phyloP scores from a whole-genome alignment of 352 stramenopile species.

The Phytophthora foliorum region DNA sequence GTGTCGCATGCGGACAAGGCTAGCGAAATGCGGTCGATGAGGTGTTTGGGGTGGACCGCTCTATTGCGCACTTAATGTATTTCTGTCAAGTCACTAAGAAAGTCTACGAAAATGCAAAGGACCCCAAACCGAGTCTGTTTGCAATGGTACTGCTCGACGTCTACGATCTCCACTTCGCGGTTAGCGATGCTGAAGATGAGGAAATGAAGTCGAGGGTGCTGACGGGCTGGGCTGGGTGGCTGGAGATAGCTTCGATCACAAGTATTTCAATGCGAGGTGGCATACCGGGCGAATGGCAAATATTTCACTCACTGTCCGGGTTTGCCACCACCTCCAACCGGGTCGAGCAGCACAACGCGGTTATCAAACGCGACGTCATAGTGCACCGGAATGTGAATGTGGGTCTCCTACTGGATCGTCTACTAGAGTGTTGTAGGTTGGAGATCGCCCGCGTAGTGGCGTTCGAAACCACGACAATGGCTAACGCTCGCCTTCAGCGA shows the following conservation, averaged over 20 bases:
- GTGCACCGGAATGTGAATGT: constrained; percentile 10
- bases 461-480: background rate
- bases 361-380: constrained; percentile 9
- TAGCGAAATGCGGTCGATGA: constrained; percentile 18
- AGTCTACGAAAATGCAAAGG: constrained; percentile 7
- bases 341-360: constrained; percentile 9
- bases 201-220: background rate
- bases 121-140: background rate
- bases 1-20: constrained; percentile 30
- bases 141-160: constrained; percentile 1
- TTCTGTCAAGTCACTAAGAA: constrained; percentile 24
- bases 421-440: background rate
- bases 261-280: constrained; percentile 5
- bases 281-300: constrained; percentile 11
- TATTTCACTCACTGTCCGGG: constrained; percentile 12
- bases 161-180: constrained; percentile 19
- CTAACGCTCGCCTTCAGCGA: background rate
- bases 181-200: background rate
- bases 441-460: background rate
- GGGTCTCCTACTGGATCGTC: background rate
- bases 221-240: background rate
- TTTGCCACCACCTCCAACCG: constrained; percentile 6
- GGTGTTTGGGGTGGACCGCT: constrained; percentile 12
- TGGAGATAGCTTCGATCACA: background rate
- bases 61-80: constrained; percentile 8